Base-by-base conservation (phyloP, 2,329 filamentous ascomycete species). In the Orbilia oligospora region DNA sequence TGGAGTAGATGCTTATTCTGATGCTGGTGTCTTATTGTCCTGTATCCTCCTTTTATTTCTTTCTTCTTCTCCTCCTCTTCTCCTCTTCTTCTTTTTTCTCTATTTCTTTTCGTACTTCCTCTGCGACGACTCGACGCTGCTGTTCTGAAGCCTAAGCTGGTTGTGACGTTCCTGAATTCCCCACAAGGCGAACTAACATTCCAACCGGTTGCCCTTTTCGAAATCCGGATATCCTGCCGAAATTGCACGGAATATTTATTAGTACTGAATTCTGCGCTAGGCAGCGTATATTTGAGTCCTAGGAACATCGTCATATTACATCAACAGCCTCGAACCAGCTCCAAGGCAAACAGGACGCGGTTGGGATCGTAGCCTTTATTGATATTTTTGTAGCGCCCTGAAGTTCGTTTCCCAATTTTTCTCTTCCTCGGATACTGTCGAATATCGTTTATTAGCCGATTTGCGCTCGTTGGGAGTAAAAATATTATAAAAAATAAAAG, bases 291-390 rank as follows among this genome's bases (percentile, higher is more conserved):
- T 38, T 51, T 68, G 46, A 36, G 68, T 18, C 53, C 20, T 61
- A 49, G 5, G 24, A 36, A 38, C 38, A 33, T 48, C 68, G 58
- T 65, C 66, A 63, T 61, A 72, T 72, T 72, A 78, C 75, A 72
- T 78, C 75, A 78, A 72, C 55, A 4, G 38, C 48, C 68, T 71
- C 68, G 63, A 78, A 78, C 36, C 56, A 24, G 64, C 64, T 69
- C 64, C 30, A 27, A 63, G 44, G 55, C 51, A 71, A 48, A 55
- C 49, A 56, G 49, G 49, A 41, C 65, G 33, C 33, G 56, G 20
- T 18, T 3, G 36, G 18, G 36, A 61, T 61, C 56, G 36, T 33
- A 61, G 56, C 30, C 16, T 61, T 24, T n/a, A 27, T 44, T 61
- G 33, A 16, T 61, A 24, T 61, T 61, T 24, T 41, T 27, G 27